Percentiles rank a stretch among this genome's conserved stretches.
phyloP scores from a whole-genome alignment of 2,329 filamentous ascomycete species.

The Paecilomyces formosus region DNA sequence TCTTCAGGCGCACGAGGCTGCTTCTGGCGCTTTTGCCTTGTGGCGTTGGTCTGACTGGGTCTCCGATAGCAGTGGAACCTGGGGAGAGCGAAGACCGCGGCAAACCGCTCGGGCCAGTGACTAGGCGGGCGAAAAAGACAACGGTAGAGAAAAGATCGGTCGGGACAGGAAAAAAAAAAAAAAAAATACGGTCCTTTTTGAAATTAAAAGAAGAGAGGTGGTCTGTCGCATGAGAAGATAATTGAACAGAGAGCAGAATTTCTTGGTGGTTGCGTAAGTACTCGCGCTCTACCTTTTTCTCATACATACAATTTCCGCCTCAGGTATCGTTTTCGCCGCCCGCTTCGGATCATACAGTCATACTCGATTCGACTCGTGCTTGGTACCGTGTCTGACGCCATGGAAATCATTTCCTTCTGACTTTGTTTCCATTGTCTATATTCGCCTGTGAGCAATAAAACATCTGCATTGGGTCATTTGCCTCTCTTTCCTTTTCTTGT shows the following conservation, averaged over 20 bases:
- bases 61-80: not conserved
- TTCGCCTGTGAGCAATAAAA: not conserved
- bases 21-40: not conserved
- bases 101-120: conserved; percentile 4
- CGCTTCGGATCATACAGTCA: not conserved
- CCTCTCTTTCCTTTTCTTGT: not conserved
- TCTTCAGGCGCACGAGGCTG: not conserved
- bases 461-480: not conserved
- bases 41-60: not conserved
- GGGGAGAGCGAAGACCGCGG: conserved; percentile 16
- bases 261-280: not conserved
- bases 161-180: not conserved
- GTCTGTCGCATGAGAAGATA: not conserved
- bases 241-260: not conserved
- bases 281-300: not conserved
- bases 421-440: not conserved
- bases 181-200: not conserved
- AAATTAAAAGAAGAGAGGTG: not conserved
- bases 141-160: conserved; percentile 3
- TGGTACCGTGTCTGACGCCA: not conserved
- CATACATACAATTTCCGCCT: not conserved
- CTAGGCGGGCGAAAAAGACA: conserved; percentile 10
- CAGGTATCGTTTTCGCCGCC: not conserved
- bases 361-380: not conserved
- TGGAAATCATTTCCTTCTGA: not conserved